Evolutionary conservation across 768 basidiomycete species (phyloP), one percentile per base, ranked within the genome.

Genomic region (Imleria badia): DNA sequence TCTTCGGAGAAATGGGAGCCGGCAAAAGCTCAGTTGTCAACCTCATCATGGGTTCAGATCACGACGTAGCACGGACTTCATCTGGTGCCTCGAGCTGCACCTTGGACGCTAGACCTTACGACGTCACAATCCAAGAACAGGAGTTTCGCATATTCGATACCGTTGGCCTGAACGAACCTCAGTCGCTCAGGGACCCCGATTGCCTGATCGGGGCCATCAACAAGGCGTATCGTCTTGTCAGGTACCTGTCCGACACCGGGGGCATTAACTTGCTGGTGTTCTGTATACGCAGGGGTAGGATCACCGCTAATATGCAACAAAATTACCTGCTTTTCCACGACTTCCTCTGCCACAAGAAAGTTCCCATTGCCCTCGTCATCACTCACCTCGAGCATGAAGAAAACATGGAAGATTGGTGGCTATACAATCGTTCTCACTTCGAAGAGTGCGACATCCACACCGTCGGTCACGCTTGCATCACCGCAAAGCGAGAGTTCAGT

Each of bases 11-110:
- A 56, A 56, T 60, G 42, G 69, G 70, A 5, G 60, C 60, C 9
- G 72, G 73, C 1, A 79, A 79, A 55, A 78, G 76, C 52, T 76
- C 75, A 1, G 56, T 79, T 14, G 59, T 78, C 52, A 79, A 78
- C 59, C 72, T 79, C 66, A 58, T 79, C 35, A 44, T 60, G 17
- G 68, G 68, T 23, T 26, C 35, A 1, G 53, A 69, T 4, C 52
- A 6, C 15, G 64, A 60, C 6, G 48, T 52, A 15, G 76, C 76
- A 1, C 39, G 3, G 6, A 63, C 62, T 2, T 75, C 74, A 17
- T 68, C 65, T 22, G 54, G 62, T 8, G 70, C 66, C n/a, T 54
- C 55, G 8, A 69, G 69, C 23, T 74, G 71, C 48, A 76, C 76
- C 3, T 59, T 78, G 46, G 52, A 69, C 7, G 67, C 60, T 38